These are phyloP conservation scores for Acer saccharum DNA, from an alignment of 345 rosid genomes.

Conservation along the genomic window DNA sequence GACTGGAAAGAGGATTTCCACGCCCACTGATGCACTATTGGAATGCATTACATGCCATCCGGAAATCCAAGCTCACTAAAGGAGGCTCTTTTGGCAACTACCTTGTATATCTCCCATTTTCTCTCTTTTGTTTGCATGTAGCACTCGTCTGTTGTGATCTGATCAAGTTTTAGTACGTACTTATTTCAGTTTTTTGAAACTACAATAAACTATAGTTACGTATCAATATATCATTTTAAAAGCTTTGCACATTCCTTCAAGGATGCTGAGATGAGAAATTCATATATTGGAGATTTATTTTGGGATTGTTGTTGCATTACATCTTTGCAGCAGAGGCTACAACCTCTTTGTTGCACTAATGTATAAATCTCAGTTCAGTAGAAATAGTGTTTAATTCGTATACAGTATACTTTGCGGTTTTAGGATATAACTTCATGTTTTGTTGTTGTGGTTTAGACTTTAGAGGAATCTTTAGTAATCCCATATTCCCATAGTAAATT, in stretches of 20 bases:
- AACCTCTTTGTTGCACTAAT: neutral
- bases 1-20: conserved; percentile 85
- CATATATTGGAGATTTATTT: neutral
- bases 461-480: conserved; percentile 1
- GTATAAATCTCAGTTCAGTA: neutral
- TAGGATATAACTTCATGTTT: neutral
- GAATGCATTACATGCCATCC: conserved; percentile 85
- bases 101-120: conserved; percentile 46
- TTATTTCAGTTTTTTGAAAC: neutral
- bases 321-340: conserved; percentile 5
- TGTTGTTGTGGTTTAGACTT: neutral
- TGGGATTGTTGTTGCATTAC: conserved; percentile 2
- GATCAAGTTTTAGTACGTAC: neutral
- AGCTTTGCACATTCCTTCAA: neutral
- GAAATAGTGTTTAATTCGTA: conserved; percentile 5
- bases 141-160: neutral
- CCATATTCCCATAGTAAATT: neutral
- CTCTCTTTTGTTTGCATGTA: conserved; percentile 2
- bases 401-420: neutral
- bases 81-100: conserved; percentile 65
- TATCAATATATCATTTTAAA: neutral
- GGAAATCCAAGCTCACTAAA: conserved; percentile 59
- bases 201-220: conserved; percentile 10
- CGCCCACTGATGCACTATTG: conserved; percentile 89
- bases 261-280: conserved; percentile 11